These are phyloP conservation scores for Claviceps digitariae DNA, from an alignment of 2,329 filamentous ascomycete genomes.

Conservation along the genomic window DNA sequence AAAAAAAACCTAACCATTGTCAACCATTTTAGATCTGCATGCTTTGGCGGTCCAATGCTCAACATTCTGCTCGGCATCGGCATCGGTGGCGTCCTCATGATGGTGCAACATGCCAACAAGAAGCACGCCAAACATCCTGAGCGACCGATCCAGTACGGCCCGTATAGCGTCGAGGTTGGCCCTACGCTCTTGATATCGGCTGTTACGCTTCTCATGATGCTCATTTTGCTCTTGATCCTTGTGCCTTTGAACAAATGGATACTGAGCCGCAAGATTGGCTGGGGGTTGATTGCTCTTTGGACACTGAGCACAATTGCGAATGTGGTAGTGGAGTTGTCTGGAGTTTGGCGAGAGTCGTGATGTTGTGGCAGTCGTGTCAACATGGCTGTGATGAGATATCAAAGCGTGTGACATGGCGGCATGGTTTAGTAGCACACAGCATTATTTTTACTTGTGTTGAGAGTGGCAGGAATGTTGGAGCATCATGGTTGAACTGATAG, in stretches of 20 bases:
- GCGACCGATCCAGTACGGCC: conserved; percentile 49
- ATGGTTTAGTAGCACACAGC: too few species aligned
- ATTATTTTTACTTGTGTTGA: background rate
- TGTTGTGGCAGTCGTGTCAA: background rate
- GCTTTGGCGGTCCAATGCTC: conserved; percentile 96
- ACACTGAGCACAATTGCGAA: conserved; percentile 66
- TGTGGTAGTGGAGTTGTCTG: conserved; percentile 62
- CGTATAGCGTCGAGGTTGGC: conserved; percentile 73
- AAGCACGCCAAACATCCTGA: conserved; percentile 55
- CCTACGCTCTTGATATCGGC: conserved; percentile 77
- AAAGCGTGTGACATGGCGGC: too few species aligned
- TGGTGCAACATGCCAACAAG: conserved; percentile 53
- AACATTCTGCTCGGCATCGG: conserved; percentile 94
- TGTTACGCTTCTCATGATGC: conserved; percentile 66
- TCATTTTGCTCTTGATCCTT: conserved; percentile 62
- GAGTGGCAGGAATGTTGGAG: too few species aligned
- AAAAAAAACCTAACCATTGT: background rate
- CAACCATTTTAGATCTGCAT: conserved; percentile 49
- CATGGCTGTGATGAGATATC: too few species aligned
- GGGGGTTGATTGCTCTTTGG: conserved; percentile 71
- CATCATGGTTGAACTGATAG: too few species aligned
- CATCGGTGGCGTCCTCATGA: conserved; percentile 82
- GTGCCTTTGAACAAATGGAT: conserved; percentile 81
- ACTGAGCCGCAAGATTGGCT: conserved; percentile 72
- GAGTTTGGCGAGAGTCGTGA: conserved; percentile 27